Evolutionary conservation across 495 filamentous ascomycete species (phyloP), one percentile per base, ranked within the genome.

Genomic region (Alectoria sarmentosa): DNA sequence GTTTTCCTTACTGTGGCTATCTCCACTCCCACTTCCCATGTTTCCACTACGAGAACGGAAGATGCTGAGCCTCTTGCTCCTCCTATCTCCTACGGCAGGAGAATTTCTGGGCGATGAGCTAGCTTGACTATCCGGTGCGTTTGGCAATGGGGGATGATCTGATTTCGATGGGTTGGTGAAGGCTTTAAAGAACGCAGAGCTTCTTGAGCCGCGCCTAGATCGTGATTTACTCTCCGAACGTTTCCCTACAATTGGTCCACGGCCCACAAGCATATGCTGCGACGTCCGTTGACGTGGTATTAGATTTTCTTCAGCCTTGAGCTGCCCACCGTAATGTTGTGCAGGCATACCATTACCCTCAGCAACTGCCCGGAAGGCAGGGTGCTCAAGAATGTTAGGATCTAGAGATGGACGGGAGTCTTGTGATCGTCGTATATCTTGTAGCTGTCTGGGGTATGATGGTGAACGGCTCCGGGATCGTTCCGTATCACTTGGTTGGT

Each of bases 281-380:
- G 75, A 69, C n/a, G 70, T 67, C 55, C 75, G 73, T 28, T 75
- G 66, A 42, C 75, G 74, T 30, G 79, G 75, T 52, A 68, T 59
- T 19, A 67, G 73, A 55, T 67, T 67, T 61, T 67, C 64, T 65
- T 73, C 63, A 64, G 65, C 65, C 30, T 61, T 67, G 65, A 64
- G 73, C 15, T 55, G 74, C 13, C 70, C 67, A 61, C 70, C 69
- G 30, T 76, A 69, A 39, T 69, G 63, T 21, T 71, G 67, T 3
- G 66, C 52, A 52, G 72, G 62, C 55, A 74, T 72, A 4, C 63
- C 69, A 23, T 54, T 61, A 41, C 52, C 70, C 59, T 60, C 64
- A 67, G 66, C 10, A 46, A 65, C 32, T 61, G 64, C 11, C 41
- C 65, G 58, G 68, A 63, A 74, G 69, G 48, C 69, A 62, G 56